Conservation (phyloP, 129 eudicot genomes). For the Helianthus tuberosus region DNA sequence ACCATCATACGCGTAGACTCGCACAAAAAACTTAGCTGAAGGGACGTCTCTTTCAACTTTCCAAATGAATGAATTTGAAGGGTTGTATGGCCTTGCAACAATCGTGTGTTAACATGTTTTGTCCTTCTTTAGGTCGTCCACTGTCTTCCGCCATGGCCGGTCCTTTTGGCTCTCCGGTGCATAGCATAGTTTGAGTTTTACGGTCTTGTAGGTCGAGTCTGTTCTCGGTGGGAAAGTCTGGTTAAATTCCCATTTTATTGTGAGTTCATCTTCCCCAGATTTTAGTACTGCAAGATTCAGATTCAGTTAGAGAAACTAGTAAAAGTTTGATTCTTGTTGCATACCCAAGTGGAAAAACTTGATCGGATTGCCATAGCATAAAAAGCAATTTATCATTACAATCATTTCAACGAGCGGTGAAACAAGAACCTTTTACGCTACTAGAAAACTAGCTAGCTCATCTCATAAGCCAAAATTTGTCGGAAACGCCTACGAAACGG, state of each 20-base stretch:
- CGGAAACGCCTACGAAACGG: no score
- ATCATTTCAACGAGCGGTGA: no score
- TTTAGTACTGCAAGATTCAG: constrained; percentile 48
- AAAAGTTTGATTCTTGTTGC: neutral
- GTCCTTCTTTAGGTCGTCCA: constrained; percentile 53
- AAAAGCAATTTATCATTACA: neutral
- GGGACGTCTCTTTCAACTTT: constrained; percentile 55
- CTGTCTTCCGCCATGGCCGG: constrained; percentile 75
- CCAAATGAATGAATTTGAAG: constrained; percentile 49
- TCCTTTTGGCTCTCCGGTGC: constrained; percentile 67
- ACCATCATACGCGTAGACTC: constrained; percentile 50
- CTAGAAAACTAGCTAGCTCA: no score
- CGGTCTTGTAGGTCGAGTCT: constrained; percentile 59
- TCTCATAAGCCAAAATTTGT: no score
- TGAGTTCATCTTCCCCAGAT: constrained; percentile 61
- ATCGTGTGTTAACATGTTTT: constrained; percentile 73
- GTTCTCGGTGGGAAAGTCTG: constrained; percentile 46
- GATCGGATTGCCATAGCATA: neutral
- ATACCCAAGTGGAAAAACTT: neutral
- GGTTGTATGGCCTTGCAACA: constrained; percentile 41
- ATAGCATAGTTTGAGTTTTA: constrained; percentile 71
- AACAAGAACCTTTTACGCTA: no score
- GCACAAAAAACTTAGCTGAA: constrained; percentile 55
- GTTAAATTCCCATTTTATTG: constrained; percentile 59
- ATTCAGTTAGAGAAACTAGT: neutral